These are phyloP conservation scores for Oryza punctata DNA, from an alignment of 176 grass and related monocot species.

Conservation along the genomic window DNA sequence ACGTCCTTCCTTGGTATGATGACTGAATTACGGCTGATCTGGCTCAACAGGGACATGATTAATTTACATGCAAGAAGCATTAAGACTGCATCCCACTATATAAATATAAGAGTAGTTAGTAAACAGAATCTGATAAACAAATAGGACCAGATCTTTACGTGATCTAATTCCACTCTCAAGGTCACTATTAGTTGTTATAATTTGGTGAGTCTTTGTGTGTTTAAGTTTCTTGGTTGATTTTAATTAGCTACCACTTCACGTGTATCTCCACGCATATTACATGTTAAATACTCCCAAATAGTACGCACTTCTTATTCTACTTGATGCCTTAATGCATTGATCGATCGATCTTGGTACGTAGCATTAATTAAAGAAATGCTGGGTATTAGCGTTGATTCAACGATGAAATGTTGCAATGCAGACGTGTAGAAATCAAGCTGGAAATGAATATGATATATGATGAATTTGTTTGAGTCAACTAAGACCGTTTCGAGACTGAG, in stretches of 20 bases:
- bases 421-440: conserved; percentile 24
- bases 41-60: conserved; percentile 25
- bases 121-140: conserved; percentile 51
- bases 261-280: conserved; percentile 18
- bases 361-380: conserved; percentile 25
- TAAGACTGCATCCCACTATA: not conserved
- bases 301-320: not conserved
- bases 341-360: not conserved
- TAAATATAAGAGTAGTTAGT: conserved; percentile 36
- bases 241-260: conserved; percentile 10
- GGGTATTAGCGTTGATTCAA: conserved; percentile 11
- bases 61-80: conserved; percentile 9
- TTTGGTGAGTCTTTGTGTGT: conserved; percentile 37
- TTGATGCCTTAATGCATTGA: not conserved
- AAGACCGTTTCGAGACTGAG: conserved; percentile 24
- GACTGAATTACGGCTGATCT: conserved; percentile 9
- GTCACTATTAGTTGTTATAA: conserved; percentile 46
- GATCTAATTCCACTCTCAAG: conserved; percentile 38
- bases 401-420: conserved; percentile 17
- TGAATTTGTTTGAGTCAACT: conserved; percentile 34
- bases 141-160: conserved; percentile 38
- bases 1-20: conserved; percentile 30
- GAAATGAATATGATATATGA: not conserved
- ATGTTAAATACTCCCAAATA: conserved; percentile 29
- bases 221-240: conserved; percentile 25